Percentiles rank a stretch among this genome's conserved stretches.
Conservation (phyloP, 352 stramenopile genomes). For the Globisporangium takayamanum region DNA sequence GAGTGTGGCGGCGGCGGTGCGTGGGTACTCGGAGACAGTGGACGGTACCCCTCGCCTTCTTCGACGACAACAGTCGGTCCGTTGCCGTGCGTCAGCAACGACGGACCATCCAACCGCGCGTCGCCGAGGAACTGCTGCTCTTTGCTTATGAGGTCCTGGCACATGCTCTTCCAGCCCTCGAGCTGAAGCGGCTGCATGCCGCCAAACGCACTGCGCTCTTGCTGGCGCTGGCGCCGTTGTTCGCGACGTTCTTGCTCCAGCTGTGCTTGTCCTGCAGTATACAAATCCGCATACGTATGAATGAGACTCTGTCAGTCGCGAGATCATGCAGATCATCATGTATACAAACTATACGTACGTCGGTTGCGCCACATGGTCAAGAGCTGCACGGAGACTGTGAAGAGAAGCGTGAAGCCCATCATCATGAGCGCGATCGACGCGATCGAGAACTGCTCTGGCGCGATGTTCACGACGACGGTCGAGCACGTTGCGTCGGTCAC, state of each 20-base stretch:
- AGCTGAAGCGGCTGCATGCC: too few relatives aligned
- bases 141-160: too few relatives aligned
- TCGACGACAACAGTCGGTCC: slow-evolving; percentile 5
- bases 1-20: not conserved
- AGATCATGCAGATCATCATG: too few relatives aligned
- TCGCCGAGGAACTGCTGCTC: too few relatives aligned
- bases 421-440: slow-evolving; percentile 25
- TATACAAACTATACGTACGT: slow-evolving; percentile 15
- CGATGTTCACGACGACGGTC: slow-evolving; percentile 7
- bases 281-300: not conserved
- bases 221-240: too few relatives aligned
- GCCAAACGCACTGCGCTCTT: too few relatives aligned
- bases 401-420: slow-evolving; percentile 20
- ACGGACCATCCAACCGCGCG: too few relatives aligned
- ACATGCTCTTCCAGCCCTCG: too few relatives aligned
- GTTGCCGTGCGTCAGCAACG: too few relatives aligned
- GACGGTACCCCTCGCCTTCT: slow-evolving; percentile 15
- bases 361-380: slow-evolving; percentile 20
- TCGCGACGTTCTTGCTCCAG: slow-evolving; percentile 5
- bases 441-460: slow-evolving; percentile 14
- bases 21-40: slow-evolving; percentile 13
- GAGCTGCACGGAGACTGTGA: slow-evolving; percentile 24
- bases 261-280: slow-evolving; percentile 11
- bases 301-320: slow-evolving; percentile 1
- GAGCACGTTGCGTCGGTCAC: slow-evolving; percentile 26